A percentile compares a stretch with the other conserved stretches of the same genome.
These are phyloP conservation scores for Xylogone sp. DNA, from an alignment of 2,329 filamentous ascomycete species.

Conservation along the genomic window DNA sequence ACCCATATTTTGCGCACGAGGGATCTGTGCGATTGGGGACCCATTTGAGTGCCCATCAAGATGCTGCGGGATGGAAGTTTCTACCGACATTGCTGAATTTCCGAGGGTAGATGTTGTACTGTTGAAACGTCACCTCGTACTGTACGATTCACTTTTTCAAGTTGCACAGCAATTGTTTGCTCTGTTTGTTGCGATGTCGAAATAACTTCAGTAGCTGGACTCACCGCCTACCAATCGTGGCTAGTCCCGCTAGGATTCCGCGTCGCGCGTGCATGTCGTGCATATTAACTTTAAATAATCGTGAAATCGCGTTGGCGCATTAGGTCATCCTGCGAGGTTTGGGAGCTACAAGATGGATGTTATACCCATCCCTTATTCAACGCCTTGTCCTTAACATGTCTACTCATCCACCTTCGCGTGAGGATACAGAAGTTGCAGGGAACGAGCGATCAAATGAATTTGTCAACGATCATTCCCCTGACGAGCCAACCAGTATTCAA, in stretches of 20 bases:
- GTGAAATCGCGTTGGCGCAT: background rate
- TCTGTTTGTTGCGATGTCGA: background rate
- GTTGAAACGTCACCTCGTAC: background rate
- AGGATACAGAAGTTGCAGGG: too few relatives aligned
- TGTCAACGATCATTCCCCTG: background rate
- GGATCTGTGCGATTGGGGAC: constrained; percentile 11
- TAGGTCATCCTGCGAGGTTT: too few relatives aligned
- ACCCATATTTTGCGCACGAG: background rate
- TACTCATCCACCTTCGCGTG: too few relatives aligned
- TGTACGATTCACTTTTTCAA: background rate
- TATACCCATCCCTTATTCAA: too few relatives aligned
- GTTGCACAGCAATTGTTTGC: background rate
- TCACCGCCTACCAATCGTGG: background rate
- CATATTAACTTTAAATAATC: background rate
- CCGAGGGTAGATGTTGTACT: background rate
- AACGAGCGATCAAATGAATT: too few relatives aligned
- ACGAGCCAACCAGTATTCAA: background rate
- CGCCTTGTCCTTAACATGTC: too few relatives aligned
- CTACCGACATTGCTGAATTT: constrained; percentile 18
- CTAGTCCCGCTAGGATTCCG: background rate
- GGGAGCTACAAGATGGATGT: too few relatives aligned
- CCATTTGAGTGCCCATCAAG: constrained; percentile 20
- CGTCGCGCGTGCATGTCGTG: background rate
- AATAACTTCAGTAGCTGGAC: background rate
- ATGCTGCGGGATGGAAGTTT: constrained; percentile 24